Percentiles rank a stretch among this genome's conserved stretches.
phyloP scores from a whole-genome alignment of 352 stramenopile species.

The Pythium brachiatum region DNA sequence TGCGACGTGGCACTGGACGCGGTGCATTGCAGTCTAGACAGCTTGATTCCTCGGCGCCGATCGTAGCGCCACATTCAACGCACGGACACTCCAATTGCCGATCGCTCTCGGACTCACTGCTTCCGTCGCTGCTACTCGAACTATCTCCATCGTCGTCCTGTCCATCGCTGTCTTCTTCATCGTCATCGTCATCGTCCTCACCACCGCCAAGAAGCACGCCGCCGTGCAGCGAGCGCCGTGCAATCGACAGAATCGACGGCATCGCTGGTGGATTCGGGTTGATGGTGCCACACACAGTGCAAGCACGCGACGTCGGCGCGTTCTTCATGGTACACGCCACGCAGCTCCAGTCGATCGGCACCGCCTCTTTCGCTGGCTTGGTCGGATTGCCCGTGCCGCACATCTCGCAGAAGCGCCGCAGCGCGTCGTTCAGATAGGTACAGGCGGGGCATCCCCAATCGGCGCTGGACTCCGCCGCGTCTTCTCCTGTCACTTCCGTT shows the following conservation, averaged over 20 bases:
- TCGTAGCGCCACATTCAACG: slow-evolving; percentile 31
- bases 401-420: slow-evolving; percentile 72
- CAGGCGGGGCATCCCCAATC: slow-evolving; percentile 68
- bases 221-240: slow-evolving; percentile 22
- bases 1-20: slow-evolving; percentile 25
- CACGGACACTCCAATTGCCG: slow-evolving; percentile 9
- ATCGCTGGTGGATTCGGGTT: slow-evolving; percentile 51
- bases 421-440: slow-evolving; percentile 66
- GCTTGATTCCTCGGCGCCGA: slow-evolving; percentile 11
- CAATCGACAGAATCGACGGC: slow-evolving; percentile 38
- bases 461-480: slow-evolving; percentile 4
- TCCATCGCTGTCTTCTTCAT: slow-evolving; percentile 25
- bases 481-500: neutral
- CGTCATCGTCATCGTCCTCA: slow-evolving; percentile 25
- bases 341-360: slow-evolving; percentile 54
- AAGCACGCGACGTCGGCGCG: slow-evolving; percentile 41
- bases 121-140: slow-evolving; percentile 29
- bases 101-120: slow-evolving; percentile 15
- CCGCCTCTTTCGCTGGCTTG: slow-evolving; percentile 10
- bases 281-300: slow-evolving; percentile 56
- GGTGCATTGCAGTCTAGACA: slow-evolving; percentile 45
- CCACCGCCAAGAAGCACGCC: slow-evolving; percentile 23
- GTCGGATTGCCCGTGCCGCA: slow-evolving; percentile 61
- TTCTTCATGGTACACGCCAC: slow-evolving; percentile 75
- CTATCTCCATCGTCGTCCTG: slow-evolving; percentile 25